Evolutionary conservation across 495 filamentous ascomycete species (phyloP).

Genomic region (Hyaloscypha hepaticicola): DNA sequence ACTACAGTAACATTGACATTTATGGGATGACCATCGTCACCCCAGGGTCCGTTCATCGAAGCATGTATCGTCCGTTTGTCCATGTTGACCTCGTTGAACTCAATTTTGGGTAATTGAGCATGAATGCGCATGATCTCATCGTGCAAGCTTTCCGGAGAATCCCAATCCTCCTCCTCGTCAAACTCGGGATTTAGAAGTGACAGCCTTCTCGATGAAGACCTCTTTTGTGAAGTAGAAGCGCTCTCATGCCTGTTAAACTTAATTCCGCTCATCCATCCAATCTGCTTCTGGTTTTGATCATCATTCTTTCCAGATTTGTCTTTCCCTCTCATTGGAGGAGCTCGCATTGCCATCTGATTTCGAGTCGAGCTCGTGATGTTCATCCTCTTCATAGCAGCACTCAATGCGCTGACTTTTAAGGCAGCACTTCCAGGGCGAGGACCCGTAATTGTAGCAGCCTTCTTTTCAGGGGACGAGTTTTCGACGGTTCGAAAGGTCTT

Average conservation of each 20-base stretch:
- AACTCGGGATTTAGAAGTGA: conserved; percentile 31
- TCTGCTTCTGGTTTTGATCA: conserved; percentile 53
- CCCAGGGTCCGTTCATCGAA: conserved; percentile 88
- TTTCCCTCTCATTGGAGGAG: conserved; percentile 42
- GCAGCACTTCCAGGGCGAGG: conserved; percentile 41
- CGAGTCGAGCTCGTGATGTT: conserved; percentile 13
- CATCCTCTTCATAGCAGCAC: conserved; percentile 48
- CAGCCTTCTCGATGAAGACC: conserved; percentile 23
- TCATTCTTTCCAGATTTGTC: conserved; percentile 34
- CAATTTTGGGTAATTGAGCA: conserved; percentile 78
- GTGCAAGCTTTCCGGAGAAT: conserved; percentile 73
- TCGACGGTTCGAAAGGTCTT: conserved; percentile 71
- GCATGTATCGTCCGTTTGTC: conserved; percentile 67
- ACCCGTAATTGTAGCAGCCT: conserved; percentile 48
- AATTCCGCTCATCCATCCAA: conserved; percentile 92
- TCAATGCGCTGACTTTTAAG: conserved; percentile 34
- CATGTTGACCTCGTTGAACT: conserved; percentile 83
- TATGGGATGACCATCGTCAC: conserved; percentile 61
- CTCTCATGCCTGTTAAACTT: conserved; percentile 62
- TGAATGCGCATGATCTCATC: conserved; percentile 87
- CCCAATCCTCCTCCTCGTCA: conserved; percentile 57
- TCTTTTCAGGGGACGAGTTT: conserved; percentile 41
- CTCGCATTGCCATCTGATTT: conserved; percentile 23
- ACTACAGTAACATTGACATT: conserved; percentile 78
- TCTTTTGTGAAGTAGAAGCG: conserved; percentile 7